Evolutionary conservation across 2,329 filamentous ascomycete species (phyloP).

Genomic region (Chaetomiaceae sp.): DNA sequence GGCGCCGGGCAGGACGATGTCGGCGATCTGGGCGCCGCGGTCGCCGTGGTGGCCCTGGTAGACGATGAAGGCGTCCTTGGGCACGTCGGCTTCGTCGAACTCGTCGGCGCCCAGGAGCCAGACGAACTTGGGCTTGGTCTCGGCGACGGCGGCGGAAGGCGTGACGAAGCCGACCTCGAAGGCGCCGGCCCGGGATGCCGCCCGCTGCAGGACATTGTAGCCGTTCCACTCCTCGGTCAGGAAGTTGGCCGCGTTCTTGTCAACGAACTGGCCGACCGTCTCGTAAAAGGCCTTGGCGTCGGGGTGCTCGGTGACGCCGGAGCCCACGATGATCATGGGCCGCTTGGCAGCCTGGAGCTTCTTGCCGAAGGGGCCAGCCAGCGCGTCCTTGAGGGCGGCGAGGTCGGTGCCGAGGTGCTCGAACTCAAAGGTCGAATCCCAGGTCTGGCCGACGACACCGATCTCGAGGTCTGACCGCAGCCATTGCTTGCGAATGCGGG

Average conservation of each 20-base stretch:
- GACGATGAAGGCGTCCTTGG: constrained; percentile 92
- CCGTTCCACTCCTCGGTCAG: constrained; percentile 89
- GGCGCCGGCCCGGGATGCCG: constrained; percentile 85
- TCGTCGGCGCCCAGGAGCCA: constrained; percentile 97
- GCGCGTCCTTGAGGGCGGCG: constrained; percentile 75
- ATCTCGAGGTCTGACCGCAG: constrained; percentile 91
- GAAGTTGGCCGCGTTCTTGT: constrained; percentile 90
- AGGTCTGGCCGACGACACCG: constrained; percentile 83
- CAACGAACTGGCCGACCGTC: constrained; percentile 81
- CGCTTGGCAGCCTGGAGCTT: constrained; percentile 82
- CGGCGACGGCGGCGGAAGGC: constrained; percentile 73
- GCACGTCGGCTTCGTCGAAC: constrained; percentile 76
- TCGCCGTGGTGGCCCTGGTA: constrained; percentile 99
- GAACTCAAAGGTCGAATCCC: constrained; percentile 92
- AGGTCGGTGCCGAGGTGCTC: constrained; percentile 81
- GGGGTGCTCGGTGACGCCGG: constrained; percentile 81
- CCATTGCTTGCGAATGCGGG: constrained; percentile 97
- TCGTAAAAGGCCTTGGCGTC: constrained; percentile 94
- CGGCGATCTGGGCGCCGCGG: constrained; percentile 83
- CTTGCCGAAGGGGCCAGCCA: constrained; percentile 86
- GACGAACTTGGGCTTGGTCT: constrained; percentile 87
- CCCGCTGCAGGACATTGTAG: constrained; percentile 93
- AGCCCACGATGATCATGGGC: constrained; percentile 96
- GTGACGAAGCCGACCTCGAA: constrained; percentile 95
- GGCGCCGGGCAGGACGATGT: constrained; percentile 87